Evolutionary conservation across 352 stramenopile species (phyloP).

Genomic region (Ochromonadaceae sp.): DNA sequence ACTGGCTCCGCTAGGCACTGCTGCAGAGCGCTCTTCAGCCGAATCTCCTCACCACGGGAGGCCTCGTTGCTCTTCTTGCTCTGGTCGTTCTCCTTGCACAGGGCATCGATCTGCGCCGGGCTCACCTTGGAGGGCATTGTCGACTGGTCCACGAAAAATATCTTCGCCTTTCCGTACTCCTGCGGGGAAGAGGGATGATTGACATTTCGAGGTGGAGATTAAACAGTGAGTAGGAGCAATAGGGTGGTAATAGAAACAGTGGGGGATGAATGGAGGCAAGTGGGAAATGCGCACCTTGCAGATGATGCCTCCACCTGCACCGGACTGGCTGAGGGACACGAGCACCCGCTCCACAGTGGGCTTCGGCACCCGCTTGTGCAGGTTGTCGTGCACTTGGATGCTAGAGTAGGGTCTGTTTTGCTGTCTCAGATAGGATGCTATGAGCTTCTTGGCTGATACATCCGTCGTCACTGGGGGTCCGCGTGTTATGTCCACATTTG

Average conservation of each 20-base stretch:
- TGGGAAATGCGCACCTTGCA: background rate
- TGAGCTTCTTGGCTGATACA: slow-evolving; percentile 16
- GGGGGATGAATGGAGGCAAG: background rate
- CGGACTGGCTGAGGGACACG: background rate
- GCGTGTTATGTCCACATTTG: background rate
- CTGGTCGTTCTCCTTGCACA: background rate
- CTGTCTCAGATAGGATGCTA: slow-evolving; percentile 29
- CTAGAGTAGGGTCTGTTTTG: slow-evolving; percentile 32
- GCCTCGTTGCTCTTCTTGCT: too few species aligned
- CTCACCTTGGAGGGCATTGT: background rate
- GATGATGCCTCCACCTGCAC: background rate
- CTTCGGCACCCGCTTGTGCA: slow-evolving; percentile 35
- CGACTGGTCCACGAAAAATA: slow-evolving; percentile 32
- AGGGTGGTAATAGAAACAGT: background rate
- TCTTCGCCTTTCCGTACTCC: slow-evolving; percentile 34
- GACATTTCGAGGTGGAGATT: background rate
- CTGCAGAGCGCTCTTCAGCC: too few species aligned
- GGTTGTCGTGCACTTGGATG: slow-evolving; percentile 37
- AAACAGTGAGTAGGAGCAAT: background rate
- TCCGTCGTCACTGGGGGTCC: slow-evolving; percentile 5
- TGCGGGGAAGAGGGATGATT: background rate
- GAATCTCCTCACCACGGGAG: too few species aligned
- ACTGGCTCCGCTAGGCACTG: background rate
- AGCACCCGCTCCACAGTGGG: slow-evolving; percentile 17
- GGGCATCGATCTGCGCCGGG: background rate